These are phyloP conservation scores for Hortaea sp. DNA, from an alignment of 2,329 filamentous ascomycete species.

Conservation along the genomic window DNA sequence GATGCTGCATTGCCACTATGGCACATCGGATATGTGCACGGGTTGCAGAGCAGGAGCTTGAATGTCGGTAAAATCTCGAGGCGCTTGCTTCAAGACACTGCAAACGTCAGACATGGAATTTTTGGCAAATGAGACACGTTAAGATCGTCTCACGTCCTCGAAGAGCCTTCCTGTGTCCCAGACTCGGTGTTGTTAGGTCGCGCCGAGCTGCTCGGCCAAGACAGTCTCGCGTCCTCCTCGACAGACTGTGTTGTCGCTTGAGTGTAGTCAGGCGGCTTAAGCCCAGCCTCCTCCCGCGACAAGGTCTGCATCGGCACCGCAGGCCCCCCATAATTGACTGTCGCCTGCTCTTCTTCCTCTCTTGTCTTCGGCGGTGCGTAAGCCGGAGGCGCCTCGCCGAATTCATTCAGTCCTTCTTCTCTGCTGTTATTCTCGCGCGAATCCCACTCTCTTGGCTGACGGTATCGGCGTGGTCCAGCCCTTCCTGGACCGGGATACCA, in stretches of 20 bases:
- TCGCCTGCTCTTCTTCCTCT: constrained; percentile 9
- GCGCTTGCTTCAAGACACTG: too few relatives aligned
- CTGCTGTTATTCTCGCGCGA: constrained; percentile 11
- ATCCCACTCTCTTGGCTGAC: constrained; percentile 1
- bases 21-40: too few relatives aligned
- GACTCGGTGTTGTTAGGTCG: too few relatives aligned
- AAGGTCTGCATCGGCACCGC: constrained; percentile 31
- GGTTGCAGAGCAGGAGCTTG: too few relatives aligned
- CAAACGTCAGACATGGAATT: too few relatives aligned
- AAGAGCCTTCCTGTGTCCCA: too few relatives aligned
- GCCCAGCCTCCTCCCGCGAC: constrained; percentile 25
- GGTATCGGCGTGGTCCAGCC: neutral
- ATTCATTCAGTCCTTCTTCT: constrained; percentile 53
- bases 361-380: constrained; percentile 37
- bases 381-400: constrained; percentile 55
- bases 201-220: neutral
- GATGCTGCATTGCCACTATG: too few relatives aligned
- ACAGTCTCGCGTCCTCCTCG: neutral
- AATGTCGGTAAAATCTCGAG: too few relatives aligned
- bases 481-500: neutral
- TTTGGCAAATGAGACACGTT: too few relatives aligned
- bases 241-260: constrained; percentile 10
- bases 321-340: constrained; percentile 7
- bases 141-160: too few relatives aligned
- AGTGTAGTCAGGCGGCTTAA: constrained; percentile 34